Evolutionary conservation across 106 monocot genomes (phyloP).

Genomic region (Dendrobium catenatum): DNA sequence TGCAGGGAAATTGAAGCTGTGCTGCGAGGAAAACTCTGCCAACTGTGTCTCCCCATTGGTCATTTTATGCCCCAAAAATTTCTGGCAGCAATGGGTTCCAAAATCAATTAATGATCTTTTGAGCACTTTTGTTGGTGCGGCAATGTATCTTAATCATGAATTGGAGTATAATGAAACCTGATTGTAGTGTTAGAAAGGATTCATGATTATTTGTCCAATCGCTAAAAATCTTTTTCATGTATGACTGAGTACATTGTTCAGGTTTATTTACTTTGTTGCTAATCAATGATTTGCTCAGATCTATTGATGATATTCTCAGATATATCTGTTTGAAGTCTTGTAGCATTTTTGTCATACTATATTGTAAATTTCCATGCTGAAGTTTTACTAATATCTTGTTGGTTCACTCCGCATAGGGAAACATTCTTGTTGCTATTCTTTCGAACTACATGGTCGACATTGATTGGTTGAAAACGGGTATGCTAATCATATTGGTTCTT

Average conservation of each 20-base stretch:
- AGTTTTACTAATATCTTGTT: not conserved
- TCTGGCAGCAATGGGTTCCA: not conserved
- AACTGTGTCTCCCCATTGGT: not conserved
- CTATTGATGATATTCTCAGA: not conserved
- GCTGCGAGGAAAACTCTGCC: not conserved
- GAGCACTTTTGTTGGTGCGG: not conserved
- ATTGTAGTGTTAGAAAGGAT: not conserved
- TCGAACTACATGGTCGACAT: slow-evolving; percentile 99
- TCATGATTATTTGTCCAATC: not conserved
- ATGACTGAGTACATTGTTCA: not conserved
- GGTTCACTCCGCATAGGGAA: slow-evolving; percentile 46
- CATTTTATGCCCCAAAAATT: too few species aligned
- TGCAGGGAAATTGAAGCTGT: not conserved
- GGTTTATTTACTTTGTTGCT: not conserved
- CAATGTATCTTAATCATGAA: not conserved
- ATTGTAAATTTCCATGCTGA: not conserved
- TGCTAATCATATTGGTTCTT: slow-evolving; percentile 3
- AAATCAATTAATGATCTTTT: not conserved
- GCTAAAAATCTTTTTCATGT: not conserved
- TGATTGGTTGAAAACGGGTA: slow-evolving; percentile 89
- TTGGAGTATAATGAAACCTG: not conserved
- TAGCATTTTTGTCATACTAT: not conserved
- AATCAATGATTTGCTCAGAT: not conserved
- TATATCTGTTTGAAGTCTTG: not conserved
- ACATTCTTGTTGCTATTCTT: slow-evolving; percentile 75